phyloP scores from a whole-genome alignment of 2,329 filamentous ascomycete genomes.

The Dendryphion nanum region DNA sequence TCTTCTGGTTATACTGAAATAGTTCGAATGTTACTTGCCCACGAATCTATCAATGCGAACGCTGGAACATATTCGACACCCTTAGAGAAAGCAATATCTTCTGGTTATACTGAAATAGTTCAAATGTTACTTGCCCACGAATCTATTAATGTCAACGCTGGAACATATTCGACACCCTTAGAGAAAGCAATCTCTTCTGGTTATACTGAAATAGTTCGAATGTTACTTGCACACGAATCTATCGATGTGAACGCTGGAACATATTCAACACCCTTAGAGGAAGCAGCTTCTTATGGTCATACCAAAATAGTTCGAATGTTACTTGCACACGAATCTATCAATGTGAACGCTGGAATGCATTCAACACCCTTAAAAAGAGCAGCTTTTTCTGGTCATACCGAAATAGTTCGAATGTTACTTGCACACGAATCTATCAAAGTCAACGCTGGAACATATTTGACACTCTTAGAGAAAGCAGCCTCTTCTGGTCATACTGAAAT shows the following conservation, averaged over 20 bases:
- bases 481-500: neutral
- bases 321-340: too few relatives aligned
- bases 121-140: conserved; percentile 1
- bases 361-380: too few relatives aligned
- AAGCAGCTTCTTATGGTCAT: too few relatives aligned
- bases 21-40: conserved; percentile 1
- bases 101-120: neutral
- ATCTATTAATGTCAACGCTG: neutral
- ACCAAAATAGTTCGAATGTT: too few relatives aligned
- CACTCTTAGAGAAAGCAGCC: too few relatives aligned
- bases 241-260: too few relatives aligned
- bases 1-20: neutral
- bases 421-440: neutral
- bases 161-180: neutral
- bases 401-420: conserved; percentile 2
- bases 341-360: too few relatives aligned
- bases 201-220: too few relatives aligned
- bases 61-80: too few relatives aligned
- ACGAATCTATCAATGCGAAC: conserved; percentile 1
- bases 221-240: too few relatives aligned
- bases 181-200: neutral
- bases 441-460: too few relatives aligned
- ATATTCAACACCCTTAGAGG: too few relatives aligned
- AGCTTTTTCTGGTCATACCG: neutral
- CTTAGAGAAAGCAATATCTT: conserved; percentile 4